Evolutionary conservation across 805 yeast genomes (phyloP), one percentile per base, ranked within the genome.

Genomic region (Peterozyma toletana): DNA sequence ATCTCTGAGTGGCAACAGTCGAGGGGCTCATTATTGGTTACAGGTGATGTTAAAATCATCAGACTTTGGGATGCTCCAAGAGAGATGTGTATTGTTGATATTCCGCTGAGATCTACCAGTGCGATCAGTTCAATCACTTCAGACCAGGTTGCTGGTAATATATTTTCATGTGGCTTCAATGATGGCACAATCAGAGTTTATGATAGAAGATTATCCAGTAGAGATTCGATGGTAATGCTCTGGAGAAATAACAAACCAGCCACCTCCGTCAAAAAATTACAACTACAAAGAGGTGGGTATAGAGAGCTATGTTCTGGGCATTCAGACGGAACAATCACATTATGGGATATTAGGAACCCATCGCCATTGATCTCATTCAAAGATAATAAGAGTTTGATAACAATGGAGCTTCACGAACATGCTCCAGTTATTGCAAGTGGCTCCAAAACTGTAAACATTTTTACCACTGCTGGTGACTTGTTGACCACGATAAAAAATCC

Each of bases 1-100:
- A 74, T 88, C 15, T 79, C 90, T 10, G 98, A 93, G 52, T 93
- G 99, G 99, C 98, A 91, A 60, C 99, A 93, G 57, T 83, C 93
- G 38, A 70, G 96, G 48, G 99, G 99, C 0, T 78, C 96, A 0
- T 67, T 93, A 34, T 67, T 91, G 43, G 96, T 86, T 1, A 89
- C 96, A 35, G 99, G 99, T 38, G 98, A 93, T 66, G 96, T 87
- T 9, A 86, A 90, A 54, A 81, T 89, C 18, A 87, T 93, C 44
- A 70, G 96, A 45, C 71, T 90, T 1, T 93, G 99, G 99, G 98
- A 93, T 64, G 98, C 98, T 0, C 93, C 96, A 11, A 70, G 96
- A 33, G 99, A 93, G 57, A 70, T 84, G 41, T 84, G 96, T 56
- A 72, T 86, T 39, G 77, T 78, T 14, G 96, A 89, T 54, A 83